Evolutionary conservation across 345 rosid species (phyloP).

Genomic region (Firmiana major): DNA sequence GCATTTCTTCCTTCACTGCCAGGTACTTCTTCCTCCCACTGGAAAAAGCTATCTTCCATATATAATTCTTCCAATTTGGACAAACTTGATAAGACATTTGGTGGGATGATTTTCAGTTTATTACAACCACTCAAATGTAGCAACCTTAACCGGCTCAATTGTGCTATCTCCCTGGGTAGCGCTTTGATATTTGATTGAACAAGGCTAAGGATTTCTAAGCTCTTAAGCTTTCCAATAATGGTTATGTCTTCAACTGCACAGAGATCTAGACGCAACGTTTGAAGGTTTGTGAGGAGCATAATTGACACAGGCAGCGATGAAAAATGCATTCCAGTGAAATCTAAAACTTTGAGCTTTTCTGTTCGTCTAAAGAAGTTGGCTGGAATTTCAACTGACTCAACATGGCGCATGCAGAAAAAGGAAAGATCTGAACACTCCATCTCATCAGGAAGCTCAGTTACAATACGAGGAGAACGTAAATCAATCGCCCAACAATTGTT

Average conservation of each 20-base stretch:
- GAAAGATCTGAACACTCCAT: conserved; percentile 13
- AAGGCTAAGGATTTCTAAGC: conserved; percentile 28
- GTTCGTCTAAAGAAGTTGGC: conserved; percentile 10
- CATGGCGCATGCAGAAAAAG: neutral
- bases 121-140: conserved; percentile 18
- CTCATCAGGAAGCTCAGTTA: conserved; percentile 6
- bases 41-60: neutral
- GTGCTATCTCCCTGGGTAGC: conserved; percentile 13
- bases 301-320: neutral
- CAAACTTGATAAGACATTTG: conserved; percentile 18
- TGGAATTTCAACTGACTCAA: neutral
- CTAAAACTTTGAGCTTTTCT: conserved; percentile 14
- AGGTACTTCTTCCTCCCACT: conserved; percentile 23
- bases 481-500: neutral
- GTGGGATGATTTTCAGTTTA: conserved; percentile 16
- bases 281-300: conserved; percentile 2
- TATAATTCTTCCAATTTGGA: neutral
- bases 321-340: neutral
- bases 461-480: neutral
- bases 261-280: neutral
- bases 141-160: conserved; percentile 7
- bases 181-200: neutral
- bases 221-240: conserved; percentile 13
- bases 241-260: conserved; percentile 1
- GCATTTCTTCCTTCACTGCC: neutral